Evolutionary conservation across 2,329 filamentous ascomycete genomes (phyloP).

Genomic region (Phaeoacremonium minimum): DNA sequence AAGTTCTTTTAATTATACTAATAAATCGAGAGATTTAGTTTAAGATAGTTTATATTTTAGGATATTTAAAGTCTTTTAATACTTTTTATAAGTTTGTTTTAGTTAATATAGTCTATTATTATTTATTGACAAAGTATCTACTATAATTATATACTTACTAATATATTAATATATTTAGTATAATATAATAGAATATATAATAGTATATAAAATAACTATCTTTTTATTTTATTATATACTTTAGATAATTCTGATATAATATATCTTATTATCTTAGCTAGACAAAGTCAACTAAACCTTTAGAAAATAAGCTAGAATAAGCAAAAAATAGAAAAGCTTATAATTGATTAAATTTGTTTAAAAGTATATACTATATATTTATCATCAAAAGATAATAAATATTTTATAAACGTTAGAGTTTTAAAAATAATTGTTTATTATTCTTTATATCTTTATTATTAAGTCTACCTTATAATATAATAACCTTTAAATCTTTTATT

Average conservation of each 20-base stretch:
- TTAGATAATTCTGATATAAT: constrained; percentile 1
- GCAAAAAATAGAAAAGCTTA: constrained; percentile 1
- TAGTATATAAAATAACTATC: constrained; percentile 2
- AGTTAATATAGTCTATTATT: not conserved
- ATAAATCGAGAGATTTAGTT: not conserved
- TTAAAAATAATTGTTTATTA: constrained; percentile 1
- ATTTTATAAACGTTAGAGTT: no score
- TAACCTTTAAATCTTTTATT: constrained; percentile 2
- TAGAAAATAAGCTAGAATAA: constrained; percentile 2
- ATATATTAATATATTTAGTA: constrained; percentile 1
- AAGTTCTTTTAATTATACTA: not conserved
- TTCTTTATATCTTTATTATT: no score
- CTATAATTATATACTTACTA: not conserved
- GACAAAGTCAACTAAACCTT: not conserved
- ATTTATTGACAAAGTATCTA: not conserved
- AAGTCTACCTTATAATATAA: constrained; percentile 3
- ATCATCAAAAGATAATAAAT: no score
- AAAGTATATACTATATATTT: constrained; percentile 1
- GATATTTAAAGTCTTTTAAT: no score
- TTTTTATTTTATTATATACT: constrained; percentile 5
- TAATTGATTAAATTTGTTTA: constrained; percentile 2
- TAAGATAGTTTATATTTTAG: not conserved
- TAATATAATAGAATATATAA: constrained; percentile 2
- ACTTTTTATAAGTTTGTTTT: constrained; percentile 1
- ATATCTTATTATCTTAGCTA: not conserved